Percentiles rank a stretch among this genome's conserved stretches.
These are phyloP conservation scores for Blastobotrys mokoenaii DNA, from an alignment of 805 yeast species.

Conservation along the genomic window DNA sequence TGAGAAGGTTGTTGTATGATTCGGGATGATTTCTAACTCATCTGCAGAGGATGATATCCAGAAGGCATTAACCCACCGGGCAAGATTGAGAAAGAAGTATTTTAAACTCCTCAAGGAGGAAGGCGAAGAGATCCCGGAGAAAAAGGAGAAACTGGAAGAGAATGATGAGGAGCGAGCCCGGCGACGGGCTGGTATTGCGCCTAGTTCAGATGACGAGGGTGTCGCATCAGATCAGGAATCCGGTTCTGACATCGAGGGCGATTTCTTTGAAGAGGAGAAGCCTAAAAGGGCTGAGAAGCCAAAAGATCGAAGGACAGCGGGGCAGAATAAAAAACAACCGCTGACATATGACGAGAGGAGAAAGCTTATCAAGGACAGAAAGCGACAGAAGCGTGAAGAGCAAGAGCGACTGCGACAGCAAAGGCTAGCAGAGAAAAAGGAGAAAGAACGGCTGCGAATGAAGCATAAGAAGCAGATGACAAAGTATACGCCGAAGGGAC, in stretches of 20 bases:
- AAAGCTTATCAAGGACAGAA: conserved; percentile 30
- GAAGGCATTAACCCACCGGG: conserved; percentile 66
- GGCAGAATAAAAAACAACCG: conserved; percentile 5
- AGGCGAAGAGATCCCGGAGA: conserved; percentile 46
- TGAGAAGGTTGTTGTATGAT: conserved; percentile 18
- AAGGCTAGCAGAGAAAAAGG: conserved; percentile 34
- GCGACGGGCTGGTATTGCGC: conserved; percentile 7
- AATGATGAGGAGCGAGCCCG: conserved; percentile 14
- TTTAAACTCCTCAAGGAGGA: conserved; percentile 69
- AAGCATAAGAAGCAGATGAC: conserved; percentile 38
- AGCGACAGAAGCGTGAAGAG: conserved; percentile 31
- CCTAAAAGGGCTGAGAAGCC: conserved; percentile 16
- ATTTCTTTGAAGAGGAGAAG: conserved; percentile 7
- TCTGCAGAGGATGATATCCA: conserved; percentile 51
- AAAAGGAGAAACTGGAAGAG: conserved; percentile 8
- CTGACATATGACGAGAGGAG: conserved; percentile 29
- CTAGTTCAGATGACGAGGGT: conserved; percentile 9
- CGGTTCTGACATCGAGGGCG: conserved; percentile 5
- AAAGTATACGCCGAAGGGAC: conserved; percentile 64
- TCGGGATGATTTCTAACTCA: conserved; percentile 6
- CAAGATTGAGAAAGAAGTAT: conserved; percentile 72
- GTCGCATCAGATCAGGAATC: conserved; percentile 12
- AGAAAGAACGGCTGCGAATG: conserved; percentile 31
- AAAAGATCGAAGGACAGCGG: conserved; percentile 9
- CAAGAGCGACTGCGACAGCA: conserved; percentile 35